These are phyloP conservation scores for Penicillium verrucosum DNA, from an alignment of 2,329 filamentous ascomycete species.

Conservation along the genomic window DNA sequence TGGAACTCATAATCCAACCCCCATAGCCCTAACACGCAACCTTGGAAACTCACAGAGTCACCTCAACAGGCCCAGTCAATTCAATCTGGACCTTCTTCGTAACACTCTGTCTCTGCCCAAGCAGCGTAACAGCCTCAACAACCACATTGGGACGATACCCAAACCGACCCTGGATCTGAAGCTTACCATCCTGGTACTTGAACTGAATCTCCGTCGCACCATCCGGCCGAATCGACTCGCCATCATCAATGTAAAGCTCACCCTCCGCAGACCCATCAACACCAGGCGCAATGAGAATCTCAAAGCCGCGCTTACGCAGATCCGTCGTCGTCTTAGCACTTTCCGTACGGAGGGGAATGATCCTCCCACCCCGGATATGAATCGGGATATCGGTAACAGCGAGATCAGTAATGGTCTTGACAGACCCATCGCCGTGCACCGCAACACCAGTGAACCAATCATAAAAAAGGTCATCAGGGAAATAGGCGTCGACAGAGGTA, in stretches of 20 bases:
- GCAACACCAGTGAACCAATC: constrained; percentile 57
- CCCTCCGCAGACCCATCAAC: constrained; percentile 62
- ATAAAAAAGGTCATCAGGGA: constrained; percentile 59
- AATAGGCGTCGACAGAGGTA: constrained; percentile 54
- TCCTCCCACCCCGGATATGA: constrained; percentile 59
- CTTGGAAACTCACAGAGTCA: constrained; percentile 8
- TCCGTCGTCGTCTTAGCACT: constrained; percentile 60
- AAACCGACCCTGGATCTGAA: constrained; percentile 31
- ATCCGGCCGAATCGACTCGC: constrained; percentile 61
- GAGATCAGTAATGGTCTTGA: constrained; percentile 46
- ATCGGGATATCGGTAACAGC: constrained; percentile 57
- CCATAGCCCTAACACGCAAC: neutral
- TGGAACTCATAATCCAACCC: neutral
- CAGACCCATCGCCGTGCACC: constrained; percentile 42
- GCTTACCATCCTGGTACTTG: constrained; percentile 51
- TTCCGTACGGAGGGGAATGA: constrained; percentile 55
- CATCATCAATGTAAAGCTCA: constrained; percentile 73
- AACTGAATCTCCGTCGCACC: constrained; percentile 59
- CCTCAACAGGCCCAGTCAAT: constrained; percentile 22
- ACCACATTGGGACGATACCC: constrained; percentile 25
- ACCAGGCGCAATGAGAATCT: constrained; percentile 66
- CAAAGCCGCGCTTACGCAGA: constrained; percentile 62
- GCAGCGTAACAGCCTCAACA: constrained; percentile 35
- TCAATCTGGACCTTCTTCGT: constrained; percentile 24
- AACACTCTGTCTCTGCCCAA: constrained; percentile 29